Base-by-base conservation (phyloP, 371 early-diverging fungal species). In the Mortierella sp. region DNA sequence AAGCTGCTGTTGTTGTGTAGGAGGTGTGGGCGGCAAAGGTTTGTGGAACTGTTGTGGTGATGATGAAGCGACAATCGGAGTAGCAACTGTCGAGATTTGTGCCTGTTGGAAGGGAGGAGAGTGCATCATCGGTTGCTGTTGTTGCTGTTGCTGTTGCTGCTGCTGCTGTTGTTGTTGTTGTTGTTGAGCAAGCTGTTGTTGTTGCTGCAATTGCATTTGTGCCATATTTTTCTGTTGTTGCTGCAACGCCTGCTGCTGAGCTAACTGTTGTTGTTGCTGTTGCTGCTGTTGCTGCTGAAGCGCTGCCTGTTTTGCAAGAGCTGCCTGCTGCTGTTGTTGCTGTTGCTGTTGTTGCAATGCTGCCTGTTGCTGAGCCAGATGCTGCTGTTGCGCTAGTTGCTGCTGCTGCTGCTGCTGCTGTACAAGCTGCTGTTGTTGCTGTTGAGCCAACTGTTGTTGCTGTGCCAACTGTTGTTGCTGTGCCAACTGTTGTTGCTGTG, bases 151-250 rank as follows among this genome's bases (percentile, higher is more conserved):
- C 14, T 46, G 46, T 12, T 31, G 32, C 32, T 21, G 19, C 0
- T 30, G 31, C 43, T 54, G 55, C 3, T 48, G 48, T 7, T 47
- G 49, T 17, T 26, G 41, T 23, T 50, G 50, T 2, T 60, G 60
- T 30, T 59, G 52, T 31, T 46, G 44, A 32, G 42, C 60, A 34
- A 59, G 48, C 27, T 50, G 56, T 21, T 66, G 68, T 32, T 68
- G 68, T 44, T 70, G 70, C 9, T 56, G 37, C 2, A 58, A 49
- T 48, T 63, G 44, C 30, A 54, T 64, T 26, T 69, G 70, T 3
- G 42, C 54, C 19, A 51, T 24, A 23, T 64, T 59, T 26, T 42
- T 44, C 21, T 54, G 54, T 14, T 24, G 34, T 23, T 24, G 53
- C 26, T 54, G 46, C 11, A 17, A 39, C 39, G 17, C 39, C 17